Evolutionary conservation across 139 green algal genomes (phyloP), one percentile per base, ranked within the genome.

Genomic region (Gonium pectorale): DNA sequence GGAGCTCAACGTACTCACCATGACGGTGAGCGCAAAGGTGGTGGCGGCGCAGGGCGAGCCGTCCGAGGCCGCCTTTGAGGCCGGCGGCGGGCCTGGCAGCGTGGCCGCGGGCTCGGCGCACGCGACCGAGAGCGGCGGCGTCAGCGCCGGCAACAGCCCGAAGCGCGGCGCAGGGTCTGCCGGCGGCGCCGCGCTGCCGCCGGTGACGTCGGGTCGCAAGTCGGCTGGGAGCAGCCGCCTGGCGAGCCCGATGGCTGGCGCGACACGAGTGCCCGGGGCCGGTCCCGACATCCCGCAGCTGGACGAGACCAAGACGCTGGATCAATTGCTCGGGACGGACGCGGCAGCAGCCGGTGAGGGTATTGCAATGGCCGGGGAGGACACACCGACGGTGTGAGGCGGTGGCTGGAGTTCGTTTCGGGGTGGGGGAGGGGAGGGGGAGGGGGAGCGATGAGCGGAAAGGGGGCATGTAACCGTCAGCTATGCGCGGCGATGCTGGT

Each of bases 1-100:
- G 35, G 93, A 96, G 87, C 59, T 94, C 6, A 94, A 94, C 60
- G 66, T 92, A 9, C 68, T 94, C 21, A 86, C 41, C 31, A 60
- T 96, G 24, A 91, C 80, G 5, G 83, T 93, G 0, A 92, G 86
- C 24, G 93, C 91, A 8, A 92, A 92, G 72, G 89, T 95, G 54
- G 51, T 92, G 33, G 33, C 81, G 9, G 68, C 54, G n/a, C n/a
- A n/a, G n/a, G n/a, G n/a, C n/a, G 40, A 64, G 0, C 41, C 29
- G 29, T 35, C 19, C 3, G 38, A 22, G 17, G 59, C 19, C 22
- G 15, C 43, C 5, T 27, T 17, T 1, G 40, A 15, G 31, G 26
- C 46, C 2, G 40, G 26, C 24, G 31, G n/a, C 21, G 74, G 35
- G 22, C 3, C 24, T 8, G 38, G 3, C 63, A 38, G 29, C 35